Evolutionary conservation across 148 eudicot species (phyloP), one percentile per base, ranked within the genome.

Genomic region (Rhododendron molle): DNA sequence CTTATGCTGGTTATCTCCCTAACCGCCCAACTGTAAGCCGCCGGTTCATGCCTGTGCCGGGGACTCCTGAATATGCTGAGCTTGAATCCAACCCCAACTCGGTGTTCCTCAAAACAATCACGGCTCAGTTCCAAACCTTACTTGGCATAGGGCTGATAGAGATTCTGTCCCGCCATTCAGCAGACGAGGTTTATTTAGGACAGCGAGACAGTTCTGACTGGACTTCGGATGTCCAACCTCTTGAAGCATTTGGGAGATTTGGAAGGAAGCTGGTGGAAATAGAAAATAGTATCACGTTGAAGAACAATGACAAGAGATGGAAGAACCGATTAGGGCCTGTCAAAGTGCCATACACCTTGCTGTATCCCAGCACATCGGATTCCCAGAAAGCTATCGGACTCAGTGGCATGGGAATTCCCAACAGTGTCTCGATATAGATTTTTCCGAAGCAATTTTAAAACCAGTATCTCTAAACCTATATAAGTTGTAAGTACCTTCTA

Each of bases 21-120:
- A 87, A 87, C 78, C 87, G 89, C 10, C 89, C 89, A 34, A 85
- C 89, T 0, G 30, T 81, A 5, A 88, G 89, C 60, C 81, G 89
- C n/a, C 73, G 85, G 40, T 85, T 88, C 82, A 88, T 88, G 89
- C 89, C 89, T 0, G 80, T 85, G 44, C 87, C 88, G 9, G 49
- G 74, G 36, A 69, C 36, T 11, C 36, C 74, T 13, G 36, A 26
- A 12, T 69, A 69, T 12, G 74, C 74, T 69, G 74, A 69, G 36
- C 74, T 69, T 28, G 74, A 1, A 69, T 69, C 74, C 5, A 28
- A 69, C 38, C 74, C 38, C 13, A 38, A 69, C 18, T 69, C 15
- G 16, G 74, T 69, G 15, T 69, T 69, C 74, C 74, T 69, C 10
- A 69, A 30, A 30, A 69, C 74, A 69, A 69, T 69, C 74, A 69